A percentile compares a stretch with the other conserved stretches of the same genome.
phyloP scores from a whole-genome alignment of 164 flowering plant genomes.

The grape (Vitis vinifera) region DNA sequence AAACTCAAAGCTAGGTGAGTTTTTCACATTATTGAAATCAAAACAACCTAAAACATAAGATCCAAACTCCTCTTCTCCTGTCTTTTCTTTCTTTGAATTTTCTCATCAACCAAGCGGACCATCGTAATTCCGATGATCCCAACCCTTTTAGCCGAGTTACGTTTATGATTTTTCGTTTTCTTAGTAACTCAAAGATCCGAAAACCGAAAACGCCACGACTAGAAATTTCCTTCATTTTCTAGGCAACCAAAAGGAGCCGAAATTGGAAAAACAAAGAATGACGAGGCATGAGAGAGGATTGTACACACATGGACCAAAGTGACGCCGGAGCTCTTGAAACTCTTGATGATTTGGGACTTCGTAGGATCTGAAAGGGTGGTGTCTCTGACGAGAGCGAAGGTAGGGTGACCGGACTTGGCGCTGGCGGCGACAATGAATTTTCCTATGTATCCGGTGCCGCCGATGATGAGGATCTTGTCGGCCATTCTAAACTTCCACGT shows the following conservation, averaged over 20 bases:
- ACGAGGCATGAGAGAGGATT: too few relatives aligned
- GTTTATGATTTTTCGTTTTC: too few relatives aligned
- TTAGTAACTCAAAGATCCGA: neutral
- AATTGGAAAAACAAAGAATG: neutral
- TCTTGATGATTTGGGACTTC: neutral
- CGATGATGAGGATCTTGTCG: neutral
- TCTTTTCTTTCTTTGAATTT: too few relatives aligned
- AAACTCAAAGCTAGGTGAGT: neutral
- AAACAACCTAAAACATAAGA: too few relatives aligned
- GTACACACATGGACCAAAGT: neutral
- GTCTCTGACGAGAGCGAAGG: neutral
- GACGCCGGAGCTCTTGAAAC: neutral
- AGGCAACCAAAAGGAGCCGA: too few relatives aligned
- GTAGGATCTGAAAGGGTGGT: neutral
- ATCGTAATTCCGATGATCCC: too few relatives aligned
- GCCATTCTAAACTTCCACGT: neutral
- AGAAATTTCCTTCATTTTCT: too few relatives aligned
- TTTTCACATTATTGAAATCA: too few relatives aligned
- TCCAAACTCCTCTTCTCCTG: too few relatives aligned
- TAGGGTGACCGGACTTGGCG: neutral
- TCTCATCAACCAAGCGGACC: too few relatives aligned
- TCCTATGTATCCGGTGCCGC: neutral
- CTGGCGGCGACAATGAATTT: neutral
- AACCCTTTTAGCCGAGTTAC: too few relatives aligned
- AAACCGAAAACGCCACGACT: neutral